phyloP scores from a whole-genome alignment of 352 stramenopile genomes.

The Phytophthora cryptogea region DNA sequence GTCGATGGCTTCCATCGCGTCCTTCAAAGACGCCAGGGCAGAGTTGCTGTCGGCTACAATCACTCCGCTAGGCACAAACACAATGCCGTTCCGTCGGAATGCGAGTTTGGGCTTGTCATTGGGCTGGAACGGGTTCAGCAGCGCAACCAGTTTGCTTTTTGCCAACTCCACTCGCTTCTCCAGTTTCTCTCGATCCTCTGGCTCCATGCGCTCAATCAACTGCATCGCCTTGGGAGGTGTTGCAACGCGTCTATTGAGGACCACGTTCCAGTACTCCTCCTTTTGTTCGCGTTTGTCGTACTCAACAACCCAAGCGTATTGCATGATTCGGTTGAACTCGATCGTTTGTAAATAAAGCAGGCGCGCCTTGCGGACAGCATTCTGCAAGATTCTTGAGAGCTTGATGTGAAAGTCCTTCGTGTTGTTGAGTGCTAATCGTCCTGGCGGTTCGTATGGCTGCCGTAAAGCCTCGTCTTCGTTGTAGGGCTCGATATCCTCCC shows the following conservation, averaged over 20 bases:
- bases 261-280: conserved; percentile 78
- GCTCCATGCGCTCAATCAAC: conserved; percentile 63
- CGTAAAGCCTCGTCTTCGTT: conserved; percentile 51
- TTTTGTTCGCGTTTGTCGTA: conserved; percentile 58
- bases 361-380: conserved; percentile 37
- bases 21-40: conserved; percentile 20
- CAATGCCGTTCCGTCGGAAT: conserved; percentile 47
- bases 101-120: conserved; percentile 48
- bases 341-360: conserved; percentile 69
- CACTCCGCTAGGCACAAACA: conserved; percentile 26
- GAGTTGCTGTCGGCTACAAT: conserved; percentile 7
- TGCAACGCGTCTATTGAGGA: conserved; percentile 63
- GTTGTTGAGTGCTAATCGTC: conserved; percentile 31
- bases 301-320: conserved; percentile 71
- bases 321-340: conserved; percentile 70
- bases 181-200: conserved; percentile 49
- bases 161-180: conserved; percentile 61
- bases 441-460: conserved; percentile 44
- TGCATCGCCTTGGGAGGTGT: conserved; percentile 59
- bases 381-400: conserved; percentile 39
- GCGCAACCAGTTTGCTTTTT: conserved; percentile 50
- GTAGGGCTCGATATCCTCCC: conserved; percentile 51
- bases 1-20: conserved; percentile 42
- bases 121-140: conserved; percentile 62
- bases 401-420: conserved; percentile 48